These are phyloP conservation scores for Thermochaetoides thermophila DNA, from an alignment of 495 filamentous ascomycete genomes.

Conservation along the genomic window DNA sequence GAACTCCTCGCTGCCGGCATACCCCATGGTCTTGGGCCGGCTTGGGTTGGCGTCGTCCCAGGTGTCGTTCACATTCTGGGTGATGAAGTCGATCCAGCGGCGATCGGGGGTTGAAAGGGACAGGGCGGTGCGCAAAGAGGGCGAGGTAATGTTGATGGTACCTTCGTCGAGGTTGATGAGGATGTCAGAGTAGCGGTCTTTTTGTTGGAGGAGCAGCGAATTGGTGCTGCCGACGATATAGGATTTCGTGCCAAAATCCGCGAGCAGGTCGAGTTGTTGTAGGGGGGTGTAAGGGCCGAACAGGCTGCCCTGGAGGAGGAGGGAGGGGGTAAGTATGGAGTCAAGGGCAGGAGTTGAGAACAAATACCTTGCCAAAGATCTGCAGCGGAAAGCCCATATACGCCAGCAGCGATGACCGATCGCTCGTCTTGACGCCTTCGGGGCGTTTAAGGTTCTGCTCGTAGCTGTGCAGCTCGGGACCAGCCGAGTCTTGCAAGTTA, in stretches of 20 bases:
- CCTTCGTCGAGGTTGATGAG: conserved; percentile 92
- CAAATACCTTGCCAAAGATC: conserved; percentile 80
- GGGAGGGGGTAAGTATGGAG: not conserved
- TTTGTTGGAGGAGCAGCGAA: conserved; percentile 81
- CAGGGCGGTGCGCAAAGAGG: conserved; percentile 64
- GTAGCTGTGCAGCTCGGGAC: conserved; percentile 75
- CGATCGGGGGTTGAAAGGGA: conserved; percentile 73
- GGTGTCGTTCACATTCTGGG: conserved; percentile 83
- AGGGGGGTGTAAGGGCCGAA: conserved; percentile 95
- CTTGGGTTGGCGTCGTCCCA: conserved; percentile 89
- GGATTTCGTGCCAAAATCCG: conserved; percentile 88
- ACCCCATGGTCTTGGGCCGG: conserved; percentile 83
- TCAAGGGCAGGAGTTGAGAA: not conserved
- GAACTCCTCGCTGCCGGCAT: conserved; percentile 93
- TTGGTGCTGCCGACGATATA: conserved; percentile 97
- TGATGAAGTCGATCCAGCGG: conserved; percentile 92
- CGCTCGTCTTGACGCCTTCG: conserved; percentile 80
- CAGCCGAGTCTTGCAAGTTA: conserved; percentile 78
- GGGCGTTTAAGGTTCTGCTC: conserved; percentile 60
- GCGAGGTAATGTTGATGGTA: conserved; percentile 67
- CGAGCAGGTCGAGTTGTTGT: conserved; percentile 87
- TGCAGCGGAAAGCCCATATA: conserved; percentile 94
- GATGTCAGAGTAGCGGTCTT: conserved; percentile 94
- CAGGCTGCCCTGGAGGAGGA: conserved; percentile 55
- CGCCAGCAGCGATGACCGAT: conserved; percentile 71